Conservation (phyloP, 2,329 filamentous ascomycete genomes). For the Fusarium fujikuroi region DNA sequence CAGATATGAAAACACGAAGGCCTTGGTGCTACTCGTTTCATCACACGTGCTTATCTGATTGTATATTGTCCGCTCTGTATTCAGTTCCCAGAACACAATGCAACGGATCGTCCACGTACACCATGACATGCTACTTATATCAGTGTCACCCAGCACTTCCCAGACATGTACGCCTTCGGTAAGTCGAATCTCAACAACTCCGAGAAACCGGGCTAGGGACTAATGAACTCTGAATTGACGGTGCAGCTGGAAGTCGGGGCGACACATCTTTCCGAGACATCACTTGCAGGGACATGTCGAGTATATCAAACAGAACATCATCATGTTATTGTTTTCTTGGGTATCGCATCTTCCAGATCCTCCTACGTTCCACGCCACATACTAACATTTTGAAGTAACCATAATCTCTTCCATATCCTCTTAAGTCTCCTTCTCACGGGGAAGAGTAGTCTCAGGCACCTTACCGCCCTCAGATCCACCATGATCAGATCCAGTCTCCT, state of each 20-base stretch:
- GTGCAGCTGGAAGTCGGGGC: too few relatives aligned
- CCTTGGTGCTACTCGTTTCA: neutral
- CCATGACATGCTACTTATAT: neutral
- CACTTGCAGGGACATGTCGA: neutral
- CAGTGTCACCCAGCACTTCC: neutral
- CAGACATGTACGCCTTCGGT: neutral
- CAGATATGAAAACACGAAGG: neutral
- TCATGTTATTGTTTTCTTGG: slow-evolving; percentile 3
- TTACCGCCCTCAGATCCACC: slow-evolving; percentile 41
- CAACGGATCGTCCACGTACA: neutral
- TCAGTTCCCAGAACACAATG: neutral
- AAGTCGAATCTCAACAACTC: neutral
- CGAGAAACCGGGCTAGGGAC: neutral
- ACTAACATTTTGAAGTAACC: slow-evolving; percentile 16
- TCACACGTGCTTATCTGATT: neutral
- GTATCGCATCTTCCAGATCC: slow-evolving; percentile 23
- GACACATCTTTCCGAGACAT: neutral
- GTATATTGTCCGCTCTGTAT: neutral
- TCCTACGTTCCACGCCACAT: slow-evolving; percentile 7
- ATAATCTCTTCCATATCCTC: neutral
- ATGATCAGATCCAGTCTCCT: slow-evolving; percentile 40
- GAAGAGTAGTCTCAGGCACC: slow-evolving; percentile 26
- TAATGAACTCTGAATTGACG: neutral
- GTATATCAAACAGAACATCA: neutral
- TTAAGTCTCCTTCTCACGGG: slow-evolving; percentile 36